Conservation (phyloP, 345 rosid genomes). For the Bretschneidera sinensis region DNA sequence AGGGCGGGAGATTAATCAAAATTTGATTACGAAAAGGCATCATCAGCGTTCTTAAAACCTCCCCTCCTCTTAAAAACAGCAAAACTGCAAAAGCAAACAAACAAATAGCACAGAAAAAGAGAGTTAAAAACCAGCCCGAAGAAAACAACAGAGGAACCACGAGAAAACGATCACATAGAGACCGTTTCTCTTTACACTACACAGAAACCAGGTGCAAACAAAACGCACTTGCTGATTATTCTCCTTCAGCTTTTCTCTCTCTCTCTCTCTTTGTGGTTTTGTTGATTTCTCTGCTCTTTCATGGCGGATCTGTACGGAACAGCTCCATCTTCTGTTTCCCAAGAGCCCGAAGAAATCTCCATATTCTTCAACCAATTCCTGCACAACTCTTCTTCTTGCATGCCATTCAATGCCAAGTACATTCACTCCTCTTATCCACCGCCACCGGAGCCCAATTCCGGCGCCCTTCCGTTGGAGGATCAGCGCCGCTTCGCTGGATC, state of each 20-base stretch:
- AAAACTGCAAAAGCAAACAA: not conserved
- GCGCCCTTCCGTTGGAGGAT: constrained; percentile 16
- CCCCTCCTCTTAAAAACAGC: not conserved
- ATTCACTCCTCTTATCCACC: constrained; percentile 13
- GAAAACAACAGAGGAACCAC: constrained; percentile 8
- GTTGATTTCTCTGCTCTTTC: constrained; percentile 2
- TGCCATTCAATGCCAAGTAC: constrained; percentile 9
- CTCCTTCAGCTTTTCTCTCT: not conserved
- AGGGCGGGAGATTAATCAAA: constrained; percentile 55
- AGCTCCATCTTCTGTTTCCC: constrained; percentile 23
- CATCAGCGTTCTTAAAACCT: not conserved
- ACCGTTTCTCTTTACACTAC: not conserved
- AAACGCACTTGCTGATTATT: not conserved
- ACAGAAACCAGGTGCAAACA: not conserved
- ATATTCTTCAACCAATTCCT: constrained; percentile 41
- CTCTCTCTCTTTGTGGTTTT: not conserved
- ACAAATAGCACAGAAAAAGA: constrained; percentile 13
- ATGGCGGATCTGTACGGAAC: constrained; percentile 63
- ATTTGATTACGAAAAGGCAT: constrained; percentile 19
- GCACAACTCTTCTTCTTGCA: constrained; percentile 29
- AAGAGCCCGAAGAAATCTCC: constrained; percentile 49
- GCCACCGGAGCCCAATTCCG: constrained; percentile 4
- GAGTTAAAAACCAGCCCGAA: constrained; percentile 5
- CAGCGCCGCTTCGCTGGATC: constrained; percentile 19
- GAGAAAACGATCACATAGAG: not conserved